Percentiles rank a stretch among this genome's conserved stretches.
Conservation (phyloP, 2,329 filamentous ascomycete species). For the Scortechinia acanthostroma region DNA sequence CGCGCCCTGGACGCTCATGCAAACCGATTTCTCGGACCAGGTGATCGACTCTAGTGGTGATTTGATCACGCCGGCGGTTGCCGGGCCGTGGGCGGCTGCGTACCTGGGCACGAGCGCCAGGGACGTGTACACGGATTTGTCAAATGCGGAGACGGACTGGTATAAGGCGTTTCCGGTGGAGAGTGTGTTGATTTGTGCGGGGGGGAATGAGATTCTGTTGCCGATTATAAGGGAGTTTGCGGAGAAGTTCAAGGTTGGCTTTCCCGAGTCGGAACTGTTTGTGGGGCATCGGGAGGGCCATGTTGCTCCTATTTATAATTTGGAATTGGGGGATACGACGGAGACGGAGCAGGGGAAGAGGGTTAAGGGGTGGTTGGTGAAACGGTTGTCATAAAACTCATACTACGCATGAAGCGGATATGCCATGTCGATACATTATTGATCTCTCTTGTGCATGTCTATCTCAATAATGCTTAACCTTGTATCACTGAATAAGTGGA, state of each 20-base stretch:
- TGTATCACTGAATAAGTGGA: no score
- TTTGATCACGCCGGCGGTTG: neutral
- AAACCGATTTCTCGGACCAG: slow-evolving; percentile 1
- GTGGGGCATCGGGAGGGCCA: neutral
- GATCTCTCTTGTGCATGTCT: no score
- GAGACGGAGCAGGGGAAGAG: slow-evolving; percentile 2
- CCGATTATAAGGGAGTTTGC: neutral
- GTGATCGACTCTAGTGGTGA: neutral
- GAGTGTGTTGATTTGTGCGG: neutral
- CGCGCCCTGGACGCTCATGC: neutral
- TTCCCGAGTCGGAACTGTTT: neutral
- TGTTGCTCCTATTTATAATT: slow-evolving; percentile 1
- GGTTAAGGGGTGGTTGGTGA: neutral
- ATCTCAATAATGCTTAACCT: no score
- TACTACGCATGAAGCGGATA: no score
- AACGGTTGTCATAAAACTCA: no score
- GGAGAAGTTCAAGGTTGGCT: neutral
- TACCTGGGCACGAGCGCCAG: neutral
- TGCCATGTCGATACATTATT: no score
- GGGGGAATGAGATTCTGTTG: neutral
- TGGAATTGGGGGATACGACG: neutral
- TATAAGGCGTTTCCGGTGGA: neutral
- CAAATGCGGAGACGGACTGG: neutral
- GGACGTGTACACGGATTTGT: slow-evolving; percentile 1
- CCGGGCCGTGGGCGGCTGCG: neutral